Percentiles rank a stretch among this genome's conserved stretches.
phyloP scores from a whole-genome alignment of 2,329 filamentous ascomycete genomes.

The Metarhizium anisopliae region DNA sequence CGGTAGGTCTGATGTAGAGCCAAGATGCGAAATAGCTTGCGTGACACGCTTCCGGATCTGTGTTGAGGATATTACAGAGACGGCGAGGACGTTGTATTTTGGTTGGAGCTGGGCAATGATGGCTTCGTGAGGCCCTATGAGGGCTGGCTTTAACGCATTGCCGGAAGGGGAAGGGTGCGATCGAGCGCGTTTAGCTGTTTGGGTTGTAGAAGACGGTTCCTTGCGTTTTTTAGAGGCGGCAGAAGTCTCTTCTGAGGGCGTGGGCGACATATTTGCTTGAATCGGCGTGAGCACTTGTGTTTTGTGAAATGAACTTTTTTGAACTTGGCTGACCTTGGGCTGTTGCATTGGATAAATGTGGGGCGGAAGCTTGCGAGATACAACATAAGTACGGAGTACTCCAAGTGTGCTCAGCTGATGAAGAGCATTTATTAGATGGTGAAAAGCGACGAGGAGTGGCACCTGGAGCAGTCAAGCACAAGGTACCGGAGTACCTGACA shows the following conservation, averaged over 20 bases:
- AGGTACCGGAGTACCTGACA: too few species aligned
- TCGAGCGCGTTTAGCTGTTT: conserved; percentile 2
- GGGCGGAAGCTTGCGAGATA: background rate
- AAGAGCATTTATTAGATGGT: too few species aligned
- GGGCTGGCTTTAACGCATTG: conserved; percentile 7
- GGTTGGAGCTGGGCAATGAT: conserved; percentile 33
- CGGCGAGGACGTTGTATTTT: conserved; percentile 40
- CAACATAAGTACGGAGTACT: too few species aligned
- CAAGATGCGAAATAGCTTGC: conserved; percentile 35
- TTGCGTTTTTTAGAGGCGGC: background rate
- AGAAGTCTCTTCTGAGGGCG: background rate
- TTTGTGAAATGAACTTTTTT: background rate
- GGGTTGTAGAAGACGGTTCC: background rate
- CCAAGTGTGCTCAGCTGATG: background rate
- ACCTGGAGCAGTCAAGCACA: too few species aligned
- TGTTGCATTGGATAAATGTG: background rate
- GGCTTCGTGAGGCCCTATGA: conserved; percentile 30
- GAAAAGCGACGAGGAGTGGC: too few species aligned
- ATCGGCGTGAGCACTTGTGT: background rate
- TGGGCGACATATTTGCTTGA: background rate
- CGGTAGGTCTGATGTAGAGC: conserved; percentile 12
- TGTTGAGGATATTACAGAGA: conserved; percentile 51
- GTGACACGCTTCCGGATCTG: conserved; percentile 47
- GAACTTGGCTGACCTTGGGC: background rate
- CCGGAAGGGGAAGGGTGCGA: conserved; percentile 3